Evolutionary conservation across 1,139 yeast genomes (phyloP), one percentile per base, ranked within the genome.

Genomic region (Sugiyamaella xylanicola): DNA sequence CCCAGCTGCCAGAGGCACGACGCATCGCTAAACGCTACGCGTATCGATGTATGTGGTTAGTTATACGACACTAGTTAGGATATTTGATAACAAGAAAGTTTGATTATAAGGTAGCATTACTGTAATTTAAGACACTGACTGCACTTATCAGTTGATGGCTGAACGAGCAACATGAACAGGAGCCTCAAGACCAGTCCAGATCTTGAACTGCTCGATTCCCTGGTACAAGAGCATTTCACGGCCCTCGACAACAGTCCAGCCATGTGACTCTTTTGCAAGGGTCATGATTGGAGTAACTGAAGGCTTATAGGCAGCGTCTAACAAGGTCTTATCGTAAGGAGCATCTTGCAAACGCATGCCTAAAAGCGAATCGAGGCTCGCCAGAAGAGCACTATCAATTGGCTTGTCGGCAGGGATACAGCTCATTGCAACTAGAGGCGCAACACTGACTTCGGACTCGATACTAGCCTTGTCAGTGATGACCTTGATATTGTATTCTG

Each of bases 251-350:
- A 85, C 85, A 27, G 76, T 78, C 96, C 96, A 91, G 15, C 75
- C 74, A 36, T 72, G 80, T 63, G 80, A 75, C 44, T 80, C 81
- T 43, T 71, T 68, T 1, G 97, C 96, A 45, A 87, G 69, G 65
- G 77, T 76, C 96, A 92, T 91, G 55, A 92, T 76, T 7, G 95
- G 95, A 0, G 98, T 92, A 13, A 85, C 77, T 40, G 82, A 74
- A 17, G 98, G 98, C 70, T 89, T 90, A 76, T 93, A 93, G 20
- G 97, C 95, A 39, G 97, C 97, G 65, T 93, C 99, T 56, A 93
- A 74, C 47, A 93, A 76, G 4, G 83, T 76, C 21, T 88, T 86
- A 36, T 56, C 56, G 48, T 58, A 62, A 4, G 66, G 64, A 3
- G 58, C 57, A 2, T 56, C 54, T 2, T 71, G 75, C 0, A 76